These are phyloP conservation scores for Chrysoporthe puriensis DNA, from an alignment of 2,329 filamentous ascomycete species.

Conservation along the genomic window DNA sequence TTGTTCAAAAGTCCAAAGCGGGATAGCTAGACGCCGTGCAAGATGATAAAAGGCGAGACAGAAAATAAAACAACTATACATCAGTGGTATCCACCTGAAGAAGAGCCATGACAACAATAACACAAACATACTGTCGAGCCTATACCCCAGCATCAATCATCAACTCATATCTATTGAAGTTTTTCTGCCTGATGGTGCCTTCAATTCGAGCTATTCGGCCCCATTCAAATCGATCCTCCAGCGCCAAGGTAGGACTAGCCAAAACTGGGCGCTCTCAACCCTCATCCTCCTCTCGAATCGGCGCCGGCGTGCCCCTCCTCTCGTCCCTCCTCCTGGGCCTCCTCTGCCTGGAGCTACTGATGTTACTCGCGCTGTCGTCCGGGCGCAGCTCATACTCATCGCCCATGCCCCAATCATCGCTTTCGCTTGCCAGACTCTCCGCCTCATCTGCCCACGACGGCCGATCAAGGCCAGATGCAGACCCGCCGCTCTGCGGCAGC, in stretches of 20 bases:
- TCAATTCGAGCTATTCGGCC: not conserved
- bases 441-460: constrained; percentile 50
- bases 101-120: not conserved
- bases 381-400: constrained; percentile 68
- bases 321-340: constrained; percentile 70
- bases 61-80: constrained; percentile 3
- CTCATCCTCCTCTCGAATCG: constrained; percentile 71
- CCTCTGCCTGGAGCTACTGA: constrained; percentile 70
- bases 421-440: constrained; percentile 54
- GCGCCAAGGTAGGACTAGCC: not conserved
- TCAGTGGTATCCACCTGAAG: constrained; percentile 1
- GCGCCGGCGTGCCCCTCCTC: constrained; percentile 67
- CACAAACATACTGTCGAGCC: not conserved
- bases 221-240: not conserved
- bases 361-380: constrained; percentile 81
- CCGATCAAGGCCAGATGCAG: constrained; percentile 48
- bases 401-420: constrained; percentile 54
- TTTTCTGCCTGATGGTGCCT: not conserved
- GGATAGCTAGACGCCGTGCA: not conserved
- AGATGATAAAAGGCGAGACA: not conserved
- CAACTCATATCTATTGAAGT: not conserved
- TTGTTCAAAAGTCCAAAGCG: not conserved
- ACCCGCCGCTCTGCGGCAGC: constrained; percentile 53
- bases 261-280: constrained; percentile 31
- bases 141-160: not conserved